Base-by-base conservation (phyloP, 179 eudicot genomes). In the Carnegiea gigantea region DNA sequence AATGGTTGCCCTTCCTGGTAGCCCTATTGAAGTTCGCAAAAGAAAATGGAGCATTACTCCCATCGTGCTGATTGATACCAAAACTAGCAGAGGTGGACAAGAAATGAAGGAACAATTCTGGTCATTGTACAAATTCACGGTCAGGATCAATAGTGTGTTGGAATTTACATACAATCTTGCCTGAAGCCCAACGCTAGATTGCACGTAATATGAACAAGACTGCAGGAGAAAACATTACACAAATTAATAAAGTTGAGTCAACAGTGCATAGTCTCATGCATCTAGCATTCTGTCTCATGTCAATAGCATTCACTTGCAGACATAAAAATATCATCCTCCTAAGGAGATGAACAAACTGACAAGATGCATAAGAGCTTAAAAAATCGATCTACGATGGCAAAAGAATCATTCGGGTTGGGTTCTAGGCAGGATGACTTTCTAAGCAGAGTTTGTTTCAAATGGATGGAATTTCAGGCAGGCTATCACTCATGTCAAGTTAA, bases 201-300 rank as follows among this genome's bases (percentile, higher is more conserved):
- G 73, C 73, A 18, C 73, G 46, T n/a, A 70, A 15, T 70, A 70
- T 33, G 73, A 70, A 70, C 43, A 70, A 70, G 11, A 70, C 73
- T 70, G 73, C 43, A 70, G 21, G 44, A 70, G 10, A 70, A 36
- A 70, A 70, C 43, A 70, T 17, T 17, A 65, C 38, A 18, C 73
- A 36, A 11, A 18, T 33, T 30, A 70, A 70, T 70, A 36, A 67
- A 62, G 0, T 21, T 28, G 20, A n/a, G 44, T 7, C 44, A 40
- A 40, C 44, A 40, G 44, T 40, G 68, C 14, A 62, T 20, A 21
- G 0, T 21, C 28, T 62, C 23, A 62, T 1, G 6, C 26, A 62
- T 62, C 68, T 6, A 7, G 11, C 30, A 1, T 62, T 23, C 30
- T n/a, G 68, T 62, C 1, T 62, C 6, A 62, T 24, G 23, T 62